These are phyloP conservation scores for Fomitopsis pulvina DNA, from an alignment of 768 basidiomycete species.

Conservation along the genomic window DNA sequence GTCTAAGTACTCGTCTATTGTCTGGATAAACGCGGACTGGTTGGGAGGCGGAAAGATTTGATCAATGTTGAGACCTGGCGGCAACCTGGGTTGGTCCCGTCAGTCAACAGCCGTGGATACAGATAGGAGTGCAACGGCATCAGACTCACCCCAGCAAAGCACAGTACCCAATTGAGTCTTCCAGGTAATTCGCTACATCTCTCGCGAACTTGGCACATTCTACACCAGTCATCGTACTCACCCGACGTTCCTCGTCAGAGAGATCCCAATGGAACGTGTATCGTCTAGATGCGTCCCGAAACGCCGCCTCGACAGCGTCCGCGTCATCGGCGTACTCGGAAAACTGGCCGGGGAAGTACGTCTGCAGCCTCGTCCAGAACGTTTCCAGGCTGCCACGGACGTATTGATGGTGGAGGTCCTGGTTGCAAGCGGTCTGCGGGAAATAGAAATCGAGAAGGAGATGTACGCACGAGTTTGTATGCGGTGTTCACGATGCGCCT, in stretches of 20 bases:
- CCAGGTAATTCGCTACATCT: constrained; percentile 6
- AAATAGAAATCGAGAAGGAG: neutral
- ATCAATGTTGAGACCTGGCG: neutral
- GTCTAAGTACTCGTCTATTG: neutral
- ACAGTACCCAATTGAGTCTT: constrained; percentile 9
- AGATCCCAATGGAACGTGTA: constrained; percentile 9
- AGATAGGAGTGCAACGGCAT: no score
- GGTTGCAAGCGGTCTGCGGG: neutral
- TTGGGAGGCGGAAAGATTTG: constrained; percentile 9
- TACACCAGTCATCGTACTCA: neutral
- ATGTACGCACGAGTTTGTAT: constrained; percentile 8
- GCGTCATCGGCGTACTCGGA: neutral
- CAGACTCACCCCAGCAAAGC: constrained; percentile 1
- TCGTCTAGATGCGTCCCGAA: neutral
- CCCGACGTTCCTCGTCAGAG: constrained; percentile 3
- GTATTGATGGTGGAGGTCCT: constrained; percentile 10
- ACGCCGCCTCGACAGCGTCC: neutral
- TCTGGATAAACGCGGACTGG: neutral
- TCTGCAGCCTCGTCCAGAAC: neutral
- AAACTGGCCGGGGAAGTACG: constrained; percentile 4
- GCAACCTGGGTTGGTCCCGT: neutral
- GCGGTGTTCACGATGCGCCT: constrained; percentile 9
- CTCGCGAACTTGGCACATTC: constrained; percentile 8
- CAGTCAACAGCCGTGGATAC: neutral
- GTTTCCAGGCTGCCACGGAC: constrained; percentile 6